phyloP scores from a whole-genome alignment of 2,329 filamentous ascomycete genomes.

The Alternaria sp. region DNA sequence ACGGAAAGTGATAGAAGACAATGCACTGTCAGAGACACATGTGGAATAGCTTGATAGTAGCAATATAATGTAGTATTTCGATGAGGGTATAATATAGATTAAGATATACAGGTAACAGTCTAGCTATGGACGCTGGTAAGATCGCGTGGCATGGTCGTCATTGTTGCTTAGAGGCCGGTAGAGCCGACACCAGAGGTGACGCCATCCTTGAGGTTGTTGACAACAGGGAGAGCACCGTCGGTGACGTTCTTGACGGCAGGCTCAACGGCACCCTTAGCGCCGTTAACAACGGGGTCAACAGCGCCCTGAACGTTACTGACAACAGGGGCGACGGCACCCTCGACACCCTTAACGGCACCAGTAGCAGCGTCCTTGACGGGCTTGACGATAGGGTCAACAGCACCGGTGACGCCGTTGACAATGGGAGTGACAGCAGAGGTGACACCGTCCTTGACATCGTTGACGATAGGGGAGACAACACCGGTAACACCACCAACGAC shows the following conservation, averaged over 20 bases:
- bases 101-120: background rate
- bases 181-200: background rate
- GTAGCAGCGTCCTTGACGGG: background rate
- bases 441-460: background rate
- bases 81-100: constrained; percentile 1
- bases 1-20: too few relatives aligned
- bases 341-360: too few relatives aligned
- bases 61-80: background rate
- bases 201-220: background rate
- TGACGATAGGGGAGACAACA: background rate
- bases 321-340: background rate
- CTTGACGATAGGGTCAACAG: background rate
- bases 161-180: background rate
- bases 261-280: background rate
- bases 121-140: background rate
- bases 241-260: background rate
- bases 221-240: background rate
- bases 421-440: background rate
- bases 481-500: background rate
- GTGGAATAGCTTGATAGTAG: background rate
- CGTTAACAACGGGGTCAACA: background rate
- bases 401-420: background rate
- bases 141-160: background rate
- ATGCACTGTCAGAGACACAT: background rate
- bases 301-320: background rate